These are phyloP conservation scores for Clitopilus hobsonii DNA, from an alignment of 768 basidiomycete genomes.

Conservation along the genomic window DNA sequence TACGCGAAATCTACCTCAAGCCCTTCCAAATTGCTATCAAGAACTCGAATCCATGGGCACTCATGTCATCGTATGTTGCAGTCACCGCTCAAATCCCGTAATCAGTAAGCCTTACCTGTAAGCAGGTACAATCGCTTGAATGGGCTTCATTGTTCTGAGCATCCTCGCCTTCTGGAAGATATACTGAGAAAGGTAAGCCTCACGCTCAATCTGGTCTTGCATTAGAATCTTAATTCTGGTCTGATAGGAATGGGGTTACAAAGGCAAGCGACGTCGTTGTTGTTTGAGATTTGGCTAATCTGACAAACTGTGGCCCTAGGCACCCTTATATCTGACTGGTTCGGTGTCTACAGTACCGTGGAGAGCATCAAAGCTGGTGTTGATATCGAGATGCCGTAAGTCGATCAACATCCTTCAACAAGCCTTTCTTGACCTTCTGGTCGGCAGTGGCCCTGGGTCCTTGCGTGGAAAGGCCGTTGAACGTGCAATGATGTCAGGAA, in stretches of 20 bases:
- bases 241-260: slow-evolving; percentile 63
- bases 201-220: neutral
- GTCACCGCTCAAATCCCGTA: too few species aligned
- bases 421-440: too few species aligned
- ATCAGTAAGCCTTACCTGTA: neutral
- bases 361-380: slow-evolving; percentile 57
- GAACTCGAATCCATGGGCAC: slow-evolving; percentile 49
- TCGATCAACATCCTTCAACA: slow-evolving; percentile 4
- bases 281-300: neutral
- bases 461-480: slow-evolving; percentile 43
- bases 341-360: slow-evolving; percentile 41
- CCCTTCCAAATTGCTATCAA: slow-evolving; percentile 60
- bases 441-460: slow-evolving; percentile 42
- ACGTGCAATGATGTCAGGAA: slow-evolving; percentile 34
- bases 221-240: neutral
- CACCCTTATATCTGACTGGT: slow-evolving; percentile 61
- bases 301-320: neutral
- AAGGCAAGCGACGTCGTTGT: slow-evolving; percentile 26
- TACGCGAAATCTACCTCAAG: slow-evolving; percentile 63
- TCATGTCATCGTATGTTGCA: slow-evolving; percentile 49
- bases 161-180: slow-evolving; percentile 41
- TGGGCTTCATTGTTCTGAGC: slow-evolving; percentile 56
- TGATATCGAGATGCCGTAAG: slow-evolving; percentile 61
- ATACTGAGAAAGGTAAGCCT: slow-evolving; percentile 42
- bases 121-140: slow-evolving; percentile 58